Evolutionary conservation across 2,329 filamentous ascomycete genomes (phyloP).

Genomic region (Rosellinia necatrix): DNA sequence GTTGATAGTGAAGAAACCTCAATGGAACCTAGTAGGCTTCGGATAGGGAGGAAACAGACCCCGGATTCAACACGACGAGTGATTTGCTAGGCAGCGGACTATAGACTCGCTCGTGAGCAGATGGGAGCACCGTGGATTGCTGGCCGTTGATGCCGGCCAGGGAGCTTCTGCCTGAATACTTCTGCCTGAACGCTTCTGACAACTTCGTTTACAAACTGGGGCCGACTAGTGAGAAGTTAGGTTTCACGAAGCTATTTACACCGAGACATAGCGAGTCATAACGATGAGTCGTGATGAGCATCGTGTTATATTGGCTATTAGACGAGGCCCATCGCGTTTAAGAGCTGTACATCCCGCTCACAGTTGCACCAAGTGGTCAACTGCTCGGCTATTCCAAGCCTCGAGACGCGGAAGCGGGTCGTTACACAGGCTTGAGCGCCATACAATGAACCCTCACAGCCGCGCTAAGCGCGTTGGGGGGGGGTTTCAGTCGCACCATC

Average conservation of each 20-base stretch:
- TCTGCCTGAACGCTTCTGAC: too few species aligned
- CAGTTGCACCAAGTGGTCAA: conserved; percentile 19
- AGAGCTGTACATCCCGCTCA: neutral
- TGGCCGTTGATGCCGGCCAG: neutral
- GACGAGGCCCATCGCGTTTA: conserved; percentile 2
- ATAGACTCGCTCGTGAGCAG: neutral
- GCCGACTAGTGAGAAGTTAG: neutral
- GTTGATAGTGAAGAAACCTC: neutral
- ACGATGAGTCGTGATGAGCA: neutral
- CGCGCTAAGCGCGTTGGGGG: conserved; percentile 33
- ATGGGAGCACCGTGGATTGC: neutral
- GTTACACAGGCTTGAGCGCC: conserved; percentile 17
- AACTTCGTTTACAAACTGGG: neutral
- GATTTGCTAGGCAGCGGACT: neutral
- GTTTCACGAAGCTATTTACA: conserved; percentile 11
- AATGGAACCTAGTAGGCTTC: neutral
- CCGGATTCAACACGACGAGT: neutral
- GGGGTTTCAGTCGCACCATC: conserved; percentile 22
- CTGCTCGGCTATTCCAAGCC: conserved; percentile 9
- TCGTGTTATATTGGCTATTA: neutral
- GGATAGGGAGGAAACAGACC: neutral
- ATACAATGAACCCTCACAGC: conserved; percentile 26
- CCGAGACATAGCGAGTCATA: conserved; percentile 11
- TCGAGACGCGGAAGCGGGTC: conserved; percentile 12
- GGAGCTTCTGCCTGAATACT: neutral